Base-by-base conservation (phyloP, 2,329 filamentous ascomycete species). In the Pezicula radicicola region DNA sequence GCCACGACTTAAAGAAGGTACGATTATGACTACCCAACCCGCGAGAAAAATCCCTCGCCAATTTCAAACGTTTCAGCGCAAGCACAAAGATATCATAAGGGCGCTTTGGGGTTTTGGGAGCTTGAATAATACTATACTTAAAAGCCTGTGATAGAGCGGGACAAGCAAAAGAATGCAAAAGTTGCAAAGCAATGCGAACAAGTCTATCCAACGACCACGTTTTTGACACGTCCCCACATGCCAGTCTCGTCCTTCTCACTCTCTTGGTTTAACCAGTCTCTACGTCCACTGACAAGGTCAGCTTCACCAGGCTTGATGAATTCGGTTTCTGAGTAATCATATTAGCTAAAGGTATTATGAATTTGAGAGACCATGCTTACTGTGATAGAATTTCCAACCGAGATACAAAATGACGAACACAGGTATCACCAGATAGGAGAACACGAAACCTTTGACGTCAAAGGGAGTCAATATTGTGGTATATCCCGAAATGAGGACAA, bases 401-500 rank as follows among this genome's bases (percentile, higher is more conserved):
- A 75, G 52, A 36, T 71, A 75, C 21, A 78, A 71, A 2, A 76
- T 51, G 2, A 68, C 66, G 52, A 80, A 81, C 2, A 80, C 63
- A 1, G 75, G 76, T 1, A 81, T 55, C 57, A 82, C 69, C 49
- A 80, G 76, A 58, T 82, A 83, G 54, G 76, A 78, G 47, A 79
- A 72, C 28, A 83, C 75, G 58, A 82, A 81, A 8, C 68, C 70
- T 1, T 73, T 73, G 0, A 72, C 69, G 30, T 71, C 72, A 56
- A 78, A 82, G 0, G 75, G 77, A 40, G 70, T 70, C 48, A 81
- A 55, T 48, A 73, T 77, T 2, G 75, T 77, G 5, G 73, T 75
- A 64, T 80, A 81, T 12, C 78, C 79, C 55, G 79, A 76, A 41
- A 76, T 72, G 46, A 79, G 73, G 2, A 79, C 70, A 4, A 81